Evolutionary conservation across 352 stramenopile genomes (phyloP).

Genomic region (Pythium biforme): DNA sequence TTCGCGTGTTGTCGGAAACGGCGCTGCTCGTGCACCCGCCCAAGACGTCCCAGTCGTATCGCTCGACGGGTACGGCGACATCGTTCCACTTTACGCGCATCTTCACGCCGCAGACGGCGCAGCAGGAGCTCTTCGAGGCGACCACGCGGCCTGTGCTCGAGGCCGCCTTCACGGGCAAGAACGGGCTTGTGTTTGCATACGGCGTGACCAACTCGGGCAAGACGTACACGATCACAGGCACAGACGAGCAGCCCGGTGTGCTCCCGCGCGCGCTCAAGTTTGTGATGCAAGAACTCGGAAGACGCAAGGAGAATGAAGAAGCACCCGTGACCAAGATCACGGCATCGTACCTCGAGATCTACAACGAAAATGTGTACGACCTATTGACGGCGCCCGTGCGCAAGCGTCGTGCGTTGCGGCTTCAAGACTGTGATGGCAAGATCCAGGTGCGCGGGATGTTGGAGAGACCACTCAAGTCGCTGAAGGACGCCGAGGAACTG

Average conservation of each 20-base stretch:
- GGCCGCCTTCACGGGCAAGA: constrained; percentile 81
- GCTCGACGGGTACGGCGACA: constrained; percentile 70
- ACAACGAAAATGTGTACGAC: constrained; percentile 99
- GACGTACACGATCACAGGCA: constrained; percentile 97
- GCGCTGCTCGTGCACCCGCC: constrained; percentile 62
- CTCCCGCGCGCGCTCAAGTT: constrained; percentile 78
- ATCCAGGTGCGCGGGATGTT: constrained; percentile 86
- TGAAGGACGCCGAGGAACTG: constrained; percentile 72
- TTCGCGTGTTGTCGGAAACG: constrained; percentile 65
- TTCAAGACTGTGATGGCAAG: constrained; percentile 85
- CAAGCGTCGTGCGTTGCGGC: constrained; percentile 61
- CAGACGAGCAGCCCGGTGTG: constrained; percentile 67
- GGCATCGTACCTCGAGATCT: constrained; percentile 97
- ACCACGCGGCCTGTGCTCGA: constrained; percentile 91
- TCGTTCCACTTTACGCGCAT: constrained; percentile 85
- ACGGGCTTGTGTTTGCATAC: constrained; percentile 96
- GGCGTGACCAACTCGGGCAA: constrained; percentile 99
- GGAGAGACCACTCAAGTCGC: constrained; percentile 54
- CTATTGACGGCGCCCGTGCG: constrained; percentile 71
- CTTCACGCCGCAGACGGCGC: constrained; percentile 71
- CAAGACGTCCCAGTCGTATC: constrained; percentile 74
- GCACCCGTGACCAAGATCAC: constrained; percentile 49
- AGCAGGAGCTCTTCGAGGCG: constrained; percentile 91
- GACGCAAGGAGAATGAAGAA: constrained; percentile 41
- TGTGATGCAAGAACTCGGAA: constrained; percentile 64